phyloP scores from a whole-genome alignment of 2,329 filamentous ascomycete genomes.

The Scytalidium lignicola region DNA sequence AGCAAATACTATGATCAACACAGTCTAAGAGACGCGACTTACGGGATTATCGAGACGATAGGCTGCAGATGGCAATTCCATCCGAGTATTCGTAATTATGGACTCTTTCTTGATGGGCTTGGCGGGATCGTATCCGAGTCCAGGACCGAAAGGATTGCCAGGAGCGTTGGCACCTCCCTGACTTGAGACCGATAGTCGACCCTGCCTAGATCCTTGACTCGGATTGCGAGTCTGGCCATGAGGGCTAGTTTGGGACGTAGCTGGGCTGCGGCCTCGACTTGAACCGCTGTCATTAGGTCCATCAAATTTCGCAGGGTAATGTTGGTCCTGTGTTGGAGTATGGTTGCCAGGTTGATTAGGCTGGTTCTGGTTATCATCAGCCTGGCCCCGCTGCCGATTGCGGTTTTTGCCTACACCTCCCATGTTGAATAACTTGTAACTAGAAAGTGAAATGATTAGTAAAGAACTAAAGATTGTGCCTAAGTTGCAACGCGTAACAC shows the following conservation, averaged over 20 bases:
- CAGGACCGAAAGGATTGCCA: slow-evolving; percentile 11
- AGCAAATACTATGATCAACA: background rate
- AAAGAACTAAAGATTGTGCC: too few relatives aligned
- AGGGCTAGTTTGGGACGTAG: background rate
- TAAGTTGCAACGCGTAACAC: too few relatives aligned
- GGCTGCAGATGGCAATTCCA: slow-evolving; percentile 55
- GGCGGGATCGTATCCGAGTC: slow-evolving; percentile 41
- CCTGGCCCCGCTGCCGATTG: background rate
- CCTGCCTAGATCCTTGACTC: background rate
- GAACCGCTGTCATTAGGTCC: background rate
- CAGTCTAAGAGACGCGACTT: slow-evolving; percentile 16
- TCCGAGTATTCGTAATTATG: slow-evolving; percentile 35
- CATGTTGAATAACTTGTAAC: background rate
- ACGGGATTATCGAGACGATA: slow-evolving; percentile 35
- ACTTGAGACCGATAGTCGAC: background rate
- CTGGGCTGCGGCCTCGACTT: background rate
- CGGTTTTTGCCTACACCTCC: background rate
- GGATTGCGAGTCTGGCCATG: background rate
- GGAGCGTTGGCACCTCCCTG: background rate
- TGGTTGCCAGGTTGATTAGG: too few relatives aligned
- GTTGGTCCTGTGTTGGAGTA: too few relatives aligned
- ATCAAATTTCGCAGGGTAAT: background rate
- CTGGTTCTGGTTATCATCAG: background rate
- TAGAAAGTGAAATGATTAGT: background rate
- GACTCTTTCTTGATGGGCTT: slow-evolving; percentile 17